Evolutionary conservation across 1,284 basidiomycete species (phyloP).

Genomic region (Ceratobasidium sp.): DNA sequence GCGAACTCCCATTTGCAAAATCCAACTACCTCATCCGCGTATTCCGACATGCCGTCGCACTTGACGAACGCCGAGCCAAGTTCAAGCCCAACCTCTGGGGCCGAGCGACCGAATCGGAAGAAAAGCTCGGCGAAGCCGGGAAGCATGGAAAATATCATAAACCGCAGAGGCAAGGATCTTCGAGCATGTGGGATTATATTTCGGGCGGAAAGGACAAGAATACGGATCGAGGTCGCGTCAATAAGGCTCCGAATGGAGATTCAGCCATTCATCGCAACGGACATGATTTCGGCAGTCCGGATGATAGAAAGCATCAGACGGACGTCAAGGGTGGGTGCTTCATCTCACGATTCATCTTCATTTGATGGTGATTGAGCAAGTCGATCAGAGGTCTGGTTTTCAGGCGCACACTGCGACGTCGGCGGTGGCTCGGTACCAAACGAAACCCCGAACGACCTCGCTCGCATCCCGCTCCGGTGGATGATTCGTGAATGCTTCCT

Average conservation of each 20-base stretch:
- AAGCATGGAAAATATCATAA: slow-evolving; percentile 9
- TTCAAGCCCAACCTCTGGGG: slow-evolving; percentile 48
- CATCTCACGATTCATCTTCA: neutral
- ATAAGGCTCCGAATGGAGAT: neutral
- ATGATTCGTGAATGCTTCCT: slow-evolving; percentile 47
- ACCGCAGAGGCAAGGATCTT: neutral
- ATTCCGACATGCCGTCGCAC: slow-evolving; percentile 48
- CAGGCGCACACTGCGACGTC: slow-evolving; percentile 44
- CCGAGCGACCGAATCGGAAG: slow-evolving; percentile 21
- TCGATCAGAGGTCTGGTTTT: slow-evolving; percentile 40
- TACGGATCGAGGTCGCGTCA: neutral
- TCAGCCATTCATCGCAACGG: neutral
- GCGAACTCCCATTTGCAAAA: slow-evolving; percentile 43
- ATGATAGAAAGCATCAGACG: neutral
- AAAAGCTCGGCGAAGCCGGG: slow-evolving; percentile 8
- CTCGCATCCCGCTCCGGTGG: slow-evolving; percentile 47
- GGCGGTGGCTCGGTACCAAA: slow-evolving; percentile 47
- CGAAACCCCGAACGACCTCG: slow-evolving; percentile 40
- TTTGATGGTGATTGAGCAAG: neutral
- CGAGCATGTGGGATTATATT: neutral
- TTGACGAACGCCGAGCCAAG: slow-evolving; percentile 49
- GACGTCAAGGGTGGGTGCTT: slow-evolving; percentile 24
- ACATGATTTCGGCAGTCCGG: slow-evolving; percentile 2
- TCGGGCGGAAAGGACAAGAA: neutral
- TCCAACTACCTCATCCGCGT: slow-evolving; percentile 41